A percentile compares a stretch with the other conserved stretches of the same genome.
Conservation (phyloP, 1,284 basidiomycete species). For the Rhodofomes roseus region DNA sequence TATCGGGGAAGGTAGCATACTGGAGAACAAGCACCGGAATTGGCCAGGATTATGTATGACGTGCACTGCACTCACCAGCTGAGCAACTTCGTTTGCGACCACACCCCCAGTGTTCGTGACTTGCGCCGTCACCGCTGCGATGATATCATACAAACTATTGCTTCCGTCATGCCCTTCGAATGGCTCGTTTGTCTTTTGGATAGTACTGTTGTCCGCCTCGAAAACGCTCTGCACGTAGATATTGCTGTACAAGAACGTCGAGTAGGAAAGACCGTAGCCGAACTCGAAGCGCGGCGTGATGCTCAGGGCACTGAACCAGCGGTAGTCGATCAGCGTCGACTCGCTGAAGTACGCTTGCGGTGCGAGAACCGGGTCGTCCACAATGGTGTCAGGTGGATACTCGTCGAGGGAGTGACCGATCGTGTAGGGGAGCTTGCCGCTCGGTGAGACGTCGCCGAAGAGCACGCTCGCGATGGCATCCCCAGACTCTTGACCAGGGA, state of each 20-base stretch:
- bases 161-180: conserved; percentile 23
- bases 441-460: conserved; percentile 43
- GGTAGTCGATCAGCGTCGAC: background rate
- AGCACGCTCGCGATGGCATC: conserved; percentile 47
- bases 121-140: conserved; percentile 25
- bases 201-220: background rate
- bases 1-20: background rate
- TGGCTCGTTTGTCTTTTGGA: conserved; percentile 19
- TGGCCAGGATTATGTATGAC: too few species aligned
- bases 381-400: conserved; percentile 38
- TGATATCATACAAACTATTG: conserved; percentile 21
- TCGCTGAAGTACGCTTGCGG: background rate
- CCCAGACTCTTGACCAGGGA: conserved; percentile 52
- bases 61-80: background rate
- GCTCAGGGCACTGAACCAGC: conserved; percentile 8
- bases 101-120: conserved; percentile 33
- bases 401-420: conserved; percentile 66
- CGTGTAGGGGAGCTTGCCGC: conserved; percentile 73
- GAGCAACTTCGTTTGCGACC: conserved; percentile 30
- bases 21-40: background rate
- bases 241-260: conserved; percentile 35
- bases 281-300: conserved; percentile 36
- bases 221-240: conserved; percentile 9
- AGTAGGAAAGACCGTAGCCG: conserved; percentile 41
- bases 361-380: background rate